phyloP scores from a whole-genome alignment of 2,329 filamentous ascomycete genomes.

The Colletotrichum siamense region DNA sequence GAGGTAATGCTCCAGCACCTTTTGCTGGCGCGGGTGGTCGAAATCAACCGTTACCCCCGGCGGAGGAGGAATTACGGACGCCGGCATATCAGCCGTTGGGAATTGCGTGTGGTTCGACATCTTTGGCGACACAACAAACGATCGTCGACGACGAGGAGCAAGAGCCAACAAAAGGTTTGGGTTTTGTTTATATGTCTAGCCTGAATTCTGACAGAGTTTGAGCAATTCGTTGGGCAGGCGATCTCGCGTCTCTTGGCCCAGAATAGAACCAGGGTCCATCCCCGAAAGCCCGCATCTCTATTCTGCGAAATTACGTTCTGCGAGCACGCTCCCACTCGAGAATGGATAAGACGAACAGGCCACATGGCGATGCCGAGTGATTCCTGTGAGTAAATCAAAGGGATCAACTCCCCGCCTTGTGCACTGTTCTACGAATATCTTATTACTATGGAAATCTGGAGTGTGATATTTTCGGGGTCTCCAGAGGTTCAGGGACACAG shows the following conservation, averaged over 20 bases:
- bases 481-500: not conserved
- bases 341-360: not conserved
- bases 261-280: not conserved
- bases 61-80: not conserved
- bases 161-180: not conserved
- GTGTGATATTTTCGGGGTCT: not conserved
- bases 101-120: not conserved
- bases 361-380: not conserved
- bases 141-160: not conserved
- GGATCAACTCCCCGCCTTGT: not conserved
- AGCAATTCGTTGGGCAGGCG: not conserved
- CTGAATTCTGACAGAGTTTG: not conserved
- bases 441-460: not conserved
- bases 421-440: not conserved
- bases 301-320: not conserved
- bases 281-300: not conserved
- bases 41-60: not conserved
- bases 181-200: not conserved
- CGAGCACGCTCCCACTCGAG: not conserved
- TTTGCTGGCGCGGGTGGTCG: conserved; percentile 23
- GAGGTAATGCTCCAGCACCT: conserved; percentile 26
- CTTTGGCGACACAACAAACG: not conserved
- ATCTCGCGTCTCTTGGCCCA: not conserved
- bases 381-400: not conserved
- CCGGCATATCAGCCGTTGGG: not conserved